Percentiles rank a stretch among this genome's conserved stretches.
phyloP scores from a whole-genome alignment of 1,284 basidiomycete genomes.

The Kwoniella shivajii region DNA sequence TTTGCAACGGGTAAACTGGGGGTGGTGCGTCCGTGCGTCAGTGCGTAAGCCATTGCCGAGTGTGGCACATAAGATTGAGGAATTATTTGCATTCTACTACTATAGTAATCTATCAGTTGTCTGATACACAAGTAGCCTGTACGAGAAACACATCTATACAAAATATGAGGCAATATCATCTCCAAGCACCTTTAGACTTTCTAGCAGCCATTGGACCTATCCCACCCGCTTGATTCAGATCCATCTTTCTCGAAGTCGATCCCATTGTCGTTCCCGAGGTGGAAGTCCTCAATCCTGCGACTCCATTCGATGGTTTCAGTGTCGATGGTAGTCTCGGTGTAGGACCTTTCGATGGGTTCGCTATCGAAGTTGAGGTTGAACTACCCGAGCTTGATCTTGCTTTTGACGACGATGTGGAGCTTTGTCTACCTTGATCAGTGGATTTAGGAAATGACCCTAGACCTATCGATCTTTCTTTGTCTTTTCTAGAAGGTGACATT shows the following conservation, averaged over 20 bases:
- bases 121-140: background rate
- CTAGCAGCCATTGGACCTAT: conserved; percentile 20
- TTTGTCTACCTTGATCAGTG: background rate
- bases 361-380: background rate
- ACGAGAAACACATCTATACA: background rate
- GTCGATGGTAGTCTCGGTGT: background rate
- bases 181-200: conserved; percentile 19
- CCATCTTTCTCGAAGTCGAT: conserved; percentile 14
- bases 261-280: background rate
- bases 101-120: too few species aligned
- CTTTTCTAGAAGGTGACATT: conserved; percentile 6
- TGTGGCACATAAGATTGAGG: too few species aligned
- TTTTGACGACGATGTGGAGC: conserved; percentile 7
- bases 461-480: conserved; percentile 4
- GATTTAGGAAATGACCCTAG: background rate
- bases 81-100: too few species aligned
- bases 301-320: background rate
- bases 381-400: conserved; percentile 11
- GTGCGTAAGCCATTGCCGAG: too few species aligned
- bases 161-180: conserved; percentile 6
- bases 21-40: too few species aligned
- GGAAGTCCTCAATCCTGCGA: conserved; percentile 1
- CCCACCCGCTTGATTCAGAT: conserved; percentile 18
- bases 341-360: conserved; percentile 1
- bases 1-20: too few species aligned